These are phyloP conservation scores for Coccomyxa sp. DNA, from an alignment of 139 green algal species.

Conservation along the genomic window DNA sequence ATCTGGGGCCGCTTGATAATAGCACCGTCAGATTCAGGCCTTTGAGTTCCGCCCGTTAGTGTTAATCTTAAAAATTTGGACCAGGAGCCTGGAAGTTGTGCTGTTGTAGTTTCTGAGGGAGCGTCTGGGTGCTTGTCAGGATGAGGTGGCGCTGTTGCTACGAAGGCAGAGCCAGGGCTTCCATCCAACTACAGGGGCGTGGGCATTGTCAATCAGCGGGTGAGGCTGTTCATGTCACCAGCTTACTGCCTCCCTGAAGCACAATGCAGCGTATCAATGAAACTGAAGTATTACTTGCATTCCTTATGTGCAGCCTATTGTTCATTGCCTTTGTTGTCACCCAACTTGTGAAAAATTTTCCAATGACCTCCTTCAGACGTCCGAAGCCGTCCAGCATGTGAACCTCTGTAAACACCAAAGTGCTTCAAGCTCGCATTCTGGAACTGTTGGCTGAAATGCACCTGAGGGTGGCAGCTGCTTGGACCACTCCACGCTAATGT, in stretches of 20 bases:
- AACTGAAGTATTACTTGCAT: neutral
- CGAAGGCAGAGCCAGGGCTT: conserved; percentile 9
- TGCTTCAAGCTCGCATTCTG: too few species aligned
- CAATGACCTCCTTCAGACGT: too few species aligned
- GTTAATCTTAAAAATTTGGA: too few species aligned
- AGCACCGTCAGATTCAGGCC: too few species aligned
- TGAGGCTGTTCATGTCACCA: neutral
- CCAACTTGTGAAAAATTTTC: too few species aligned
- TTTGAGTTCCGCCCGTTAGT: too few species aligned
- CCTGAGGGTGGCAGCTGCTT: too few species aligned
- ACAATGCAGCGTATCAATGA: neutral
- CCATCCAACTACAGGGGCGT: neutral
- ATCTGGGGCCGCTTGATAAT: too few species aligned
- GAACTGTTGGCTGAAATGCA: too few species aligned
- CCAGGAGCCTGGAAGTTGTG: neutral
- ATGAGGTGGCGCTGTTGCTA: conserved; percentile 16
- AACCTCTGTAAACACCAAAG: too few species aligned
- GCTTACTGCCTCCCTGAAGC: neutral
- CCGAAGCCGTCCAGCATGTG: too few species aligned
- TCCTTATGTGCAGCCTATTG: neutral
- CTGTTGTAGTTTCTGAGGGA: neutral
- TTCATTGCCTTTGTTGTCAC: neutral
- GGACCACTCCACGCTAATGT: too few species aligned
- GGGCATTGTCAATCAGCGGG: neutral
- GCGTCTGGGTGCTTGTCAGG: neutral